Evolutionary conservation across 345 rosid genomes (phyloP).

Genomic region (Microcos paniculata): DNA sequence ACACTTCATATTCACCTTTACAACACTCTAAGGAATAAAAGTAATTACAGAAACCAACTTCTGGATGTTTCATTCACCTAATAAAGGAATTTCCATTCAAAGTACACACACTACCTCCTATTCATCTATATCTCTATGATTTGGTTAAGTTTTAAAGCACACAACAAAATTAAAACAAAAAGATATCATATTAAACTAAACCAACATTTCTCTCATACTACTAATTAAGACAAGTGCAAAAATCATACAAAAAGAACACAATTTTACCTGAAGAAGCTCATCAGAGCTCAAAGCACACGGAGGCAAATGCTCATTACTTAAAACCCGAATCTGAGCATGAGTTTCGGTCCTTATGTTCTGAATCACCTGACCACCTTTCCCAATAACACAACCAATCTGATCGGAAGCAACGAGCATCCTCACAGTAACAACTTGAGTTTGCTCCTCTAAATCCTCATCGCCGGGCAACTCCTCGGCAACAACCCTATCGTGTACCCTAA

Average conservation of each 20-base stretch:
- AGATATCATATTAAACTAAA: not conserved
- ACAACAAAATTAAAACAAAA: not conserved
- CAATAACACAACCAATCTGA: slow-evolving; percentile 75
- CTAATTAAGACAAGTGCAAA: not conserved
- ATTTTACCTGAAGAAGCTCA: slow-evolving; percentile 66
- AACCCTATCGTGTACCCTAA: slow-evolving; percentile 58
- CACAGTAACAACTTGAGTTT: slow-evolving; percentile 33
- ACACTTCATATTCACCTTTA: not conserved
- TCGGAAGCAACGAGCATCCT: slow-evolving; percentile 68
- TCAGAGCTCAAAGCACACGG: slow-evolving; percentile 53
- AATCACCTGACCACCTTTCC: slow-evolving; percentile 68
- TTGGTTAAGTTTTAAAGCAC: not conserved
- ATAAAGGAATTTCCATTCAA: not conserved
- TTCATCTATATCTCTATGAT: not conserved
- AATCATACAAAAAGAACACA: slow-evolving; percentile 11
- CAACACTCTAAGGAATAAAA: not conserved
- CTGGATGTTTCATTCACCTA: not conserved
- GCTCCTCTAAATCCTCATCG: slow-evolving; percentile 40
- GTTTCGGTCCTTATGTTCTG: slow-evolving; percentile 54
- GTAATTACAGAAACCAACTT: not conserved
- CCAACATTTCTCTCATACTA: not conserved
- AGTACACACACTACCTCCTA: slow-evolving; percentile 4
- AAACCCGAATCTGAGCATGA: slow-evolving; percentile 59
- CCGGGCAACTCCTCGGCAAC: slow-evolving; percentile 36
- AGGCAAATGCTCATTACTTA: slow-evolving; percentile 52